Conservation (phyloP, 352 stramenopile species). For the Phytophthora cryptogea region DNA sequence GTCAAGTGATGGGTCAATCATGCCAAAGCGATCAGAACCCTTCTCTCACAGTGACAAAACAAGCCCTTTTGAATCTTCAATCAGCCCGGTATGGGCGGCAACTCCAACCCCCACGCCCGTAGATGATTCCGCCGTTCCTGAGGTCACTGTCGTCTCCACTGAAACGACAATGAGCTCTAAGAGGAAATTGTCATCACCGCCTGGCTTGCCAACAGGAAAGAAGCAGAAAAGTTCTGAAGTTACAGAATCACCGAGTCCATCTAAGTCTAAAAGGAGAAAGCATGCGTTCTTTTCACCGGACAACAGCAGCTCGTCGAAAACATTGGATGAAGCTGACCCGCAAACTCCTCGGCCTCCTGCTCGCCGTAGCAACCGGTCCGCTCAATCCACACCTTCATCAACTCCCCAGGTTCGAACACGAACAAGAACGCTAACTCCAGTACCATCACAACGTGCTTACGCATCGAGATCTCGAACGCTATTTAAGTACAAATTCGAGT, state of each 20-base stretch:
- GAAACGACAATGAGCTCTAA: constrained; percentile 13
- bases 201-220: constrained; percentile 14
- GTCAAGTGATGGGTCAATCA: constrained; percentile 33
- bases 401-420: constrained; percentile 58
- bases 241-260: constrained; percentile 13
- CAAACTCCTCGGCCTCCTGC: constrained; percentile 23
- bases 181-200: constrained; percentile 12
- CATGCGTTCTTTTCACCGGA: constrained; percentile 18
- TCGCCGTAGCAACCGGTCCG: constrained; percentile 26
- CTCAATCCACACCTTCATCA: constrained; percentile 39
- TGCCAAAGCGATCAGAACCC: constrained; percentile 32
- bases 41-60: constrained; percentile 17
- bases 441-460: constrained; percentile 55
- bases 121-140: constrained; percentile 2
- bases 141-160: background rate
- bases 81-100: constrained; percentile 29
- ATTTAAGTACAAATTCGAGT: constrained; percentile 80
- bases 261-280: constrained; percentile 25
- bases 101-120: constrained; percentile 16
- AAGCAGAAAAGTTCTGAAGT: constrained; percentile 20
- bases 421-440: constrained; percentile 46
- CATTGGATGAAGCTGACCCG: constrained; percentile 3
- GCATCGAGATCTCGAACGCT: constrained; percentile 55
- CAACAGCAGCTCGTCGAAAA: constrained; percentile 6
- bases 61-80: constrained; percentile 30